A percentile compares a stretch with the other conserved stretches of the same genome.
phyloP scores from a whole-genome alignment of 148 eudicot species.

The Vaccinium corymbosum region DNA sequence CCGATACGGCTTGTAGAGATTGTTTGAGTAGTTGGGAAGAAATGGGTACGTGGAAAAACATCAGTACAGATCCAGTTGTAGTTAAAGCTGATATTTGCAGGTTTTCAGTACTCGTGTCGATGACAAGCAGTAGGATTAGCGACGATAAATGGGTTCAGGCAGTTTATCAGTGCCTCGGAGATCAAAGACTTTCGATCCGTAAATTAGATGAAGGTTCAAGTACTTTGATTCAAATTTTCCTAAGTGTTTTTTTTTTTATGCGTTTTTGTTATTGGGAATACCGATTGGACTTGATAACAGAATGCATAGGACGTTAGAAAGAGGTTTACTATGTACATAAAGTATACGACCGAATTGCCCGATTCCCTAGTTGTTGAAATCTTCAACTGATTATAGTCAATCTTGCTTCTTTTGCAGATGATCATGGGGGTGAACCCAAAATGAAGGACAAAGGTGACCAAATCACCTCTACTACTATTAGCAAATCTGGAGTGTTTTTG shows the following conservation, averaged over 20 bases:
- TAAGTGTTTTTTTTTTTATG: background rate
- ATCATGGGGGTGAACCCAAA: constrained; percentile 13
- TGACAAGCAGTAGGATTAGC: constrained; percentile 31
- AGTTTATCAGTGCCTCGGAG: constrained; percentile 32
- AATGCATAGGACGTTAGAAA: background rate
- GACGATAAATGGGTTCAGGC: constrained; percentile 30
- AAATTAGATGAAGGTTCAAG: background rate
- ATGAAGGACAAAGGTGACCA: constrained; percentile 6
- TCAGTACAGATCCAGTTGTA: background rate
- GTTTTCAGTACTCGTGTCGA: constrained; percentile 34
- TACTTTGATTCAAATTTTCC: background rate
- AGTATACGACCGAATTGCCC: background rate
- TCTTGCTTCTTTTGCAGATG: constrained; percentile 17
- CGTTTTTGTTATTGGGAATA: background rate
- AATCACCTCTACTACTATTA: background rate
- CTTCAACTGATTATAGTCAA: background rate
- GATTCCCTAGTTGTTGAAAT: background rate
- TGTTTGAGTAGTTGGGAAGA: constrained; percentile 36
- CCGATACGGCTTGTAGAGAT: constrained; percentile 10
- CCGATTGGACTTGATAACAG: background rate
- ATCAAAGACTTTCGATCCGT: constrained; percentile 22
- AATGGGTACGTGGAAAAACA: constrained; percentile 14
- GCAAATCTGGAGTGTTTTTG: background rate
- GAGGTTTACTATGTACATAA: background rate
- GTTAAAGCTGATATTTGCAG: constrained; percentile 29